phyloP scores from a whole-genome alignment of 2,329 filamentous ascomycete species.

The Alternaria consortialis region DNA sequence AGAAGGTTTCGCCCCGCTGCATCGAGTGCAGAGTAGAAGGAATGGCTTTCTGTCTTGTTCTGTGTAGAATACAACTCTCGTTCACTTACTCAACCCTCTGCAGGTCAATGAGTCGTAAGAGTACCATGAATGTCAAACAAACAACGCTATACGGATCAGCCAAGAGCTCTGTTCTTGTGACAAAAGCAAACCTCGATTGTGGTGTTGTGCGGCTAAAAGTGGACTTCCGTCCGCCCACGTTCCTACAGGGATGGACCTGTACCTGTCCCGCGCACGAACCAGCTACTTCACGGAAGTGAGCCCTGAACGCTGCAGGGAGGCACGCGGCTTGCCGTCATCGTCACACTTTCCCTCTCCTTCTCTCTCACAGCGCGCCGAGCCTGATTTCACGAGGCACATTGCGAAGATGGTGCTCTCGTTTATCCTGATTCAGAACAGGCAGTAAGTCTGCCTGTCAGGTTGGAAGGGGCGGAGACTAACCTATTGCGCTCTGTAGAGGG shows the following conservation, averaged over 20 bases:
- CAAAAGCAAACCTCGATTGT: neutral
- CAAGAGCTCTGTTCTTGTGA: neutral
- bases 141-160: neutral
- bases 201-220: constrained; percentile 22
- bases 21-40: constrained; percentile 25
- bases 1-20: constrained; percentile 26
- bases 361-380: constrained; percentile 17
- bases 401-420: constrained; percentile 75
- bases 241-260: constrained; percentile 13
- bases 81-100: neutral
- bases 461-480: neutral
- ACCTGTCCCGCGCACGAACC: constrained; percentile 10
- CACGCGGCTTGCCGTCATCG: constrained; percentile 2
- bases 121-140: neutral
- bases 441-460: constrained; percentile 61
- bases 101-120: neutral
- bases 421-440: constrained; percentile 88
- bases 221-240: constrained; percentile 14
- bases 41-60: constrained; percentile 1
- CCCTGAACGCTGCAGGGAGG: neutral
- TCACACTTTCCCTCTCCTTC: neutral
- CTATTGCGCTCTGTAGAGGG: constrained; percentile 67
- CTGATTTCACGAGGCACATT: constrained; percentile 13
- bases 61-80: neutral
- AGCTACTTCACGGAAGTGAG: constrained; percentile 3